Conservation (phyloP, 495 filamentous ascomycete genomes). For the Penicillium ochrochloron region DNA sequence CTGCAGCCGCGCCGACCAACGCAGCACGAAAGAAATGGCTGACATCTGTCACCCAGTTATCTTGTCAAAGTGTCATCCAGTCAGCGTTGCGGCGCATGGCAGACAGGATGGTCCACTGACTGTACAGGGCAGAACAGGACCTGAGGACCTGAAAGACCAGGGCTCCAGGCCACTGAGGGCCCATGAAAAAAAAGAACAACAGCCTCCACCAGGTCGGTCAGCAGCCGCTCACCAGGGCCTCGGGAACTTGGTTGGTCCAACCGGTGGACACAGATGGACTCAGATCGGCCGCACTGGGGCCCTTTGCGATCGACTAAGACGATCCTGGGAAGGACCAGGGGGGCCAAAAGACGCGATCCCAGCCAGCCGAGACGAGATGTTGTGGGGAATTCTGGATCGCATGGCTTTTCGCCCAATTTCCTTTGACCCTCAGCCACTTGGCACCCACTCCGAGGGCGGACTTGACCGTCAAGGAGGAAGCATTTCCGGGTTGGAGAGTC, state of each 20-base stretch:
- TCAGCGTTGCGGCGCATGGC: background rate
- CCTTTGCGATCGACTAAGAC: conserved; percentile 35
- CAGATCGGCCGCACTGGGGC: conserved; percentile 33
- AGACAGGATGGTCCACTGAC: background rate
- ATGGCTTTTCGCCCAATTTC: conserved; percentile 23
- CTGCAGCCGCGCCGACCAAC: conserved; percentile 2
- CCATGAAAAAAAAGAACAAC: background rate
- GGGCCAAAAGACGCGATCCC: conserved; percentile 29
- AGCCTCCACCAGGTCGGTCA: background rate
- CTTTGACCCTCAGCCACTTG: conserved; percentile 15
- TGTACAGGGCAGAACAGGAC: background rate
- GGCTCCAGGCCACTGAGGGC: background rate
- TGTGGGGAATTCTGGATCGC: conserved; percentile 33
- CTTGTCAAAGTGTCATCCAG: background rate
- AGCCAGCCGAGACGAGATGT: conserved; percentile 35
- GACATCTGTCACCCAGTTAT: background rate
- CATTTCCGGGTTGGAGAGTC: conserved; percentile 13
- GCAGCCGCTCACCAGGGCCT: conserved; percentile 8
- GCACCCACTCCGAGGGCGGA: conserved; percentile 16
- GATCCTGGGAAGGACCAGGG: conserved; percentile 25
- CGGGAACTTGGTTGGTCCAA: conserved; percentile 28
- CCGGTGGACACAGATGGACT: conserved; percentile 26
- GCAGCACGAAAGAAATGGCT: background rate
- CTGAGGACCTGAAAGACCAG: background rate
- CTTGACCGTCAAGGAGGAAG: conserved; percentile 23